Conservation (phyloP, 768 basidiomycete genomes). For the Suillus plorans region DNA sequence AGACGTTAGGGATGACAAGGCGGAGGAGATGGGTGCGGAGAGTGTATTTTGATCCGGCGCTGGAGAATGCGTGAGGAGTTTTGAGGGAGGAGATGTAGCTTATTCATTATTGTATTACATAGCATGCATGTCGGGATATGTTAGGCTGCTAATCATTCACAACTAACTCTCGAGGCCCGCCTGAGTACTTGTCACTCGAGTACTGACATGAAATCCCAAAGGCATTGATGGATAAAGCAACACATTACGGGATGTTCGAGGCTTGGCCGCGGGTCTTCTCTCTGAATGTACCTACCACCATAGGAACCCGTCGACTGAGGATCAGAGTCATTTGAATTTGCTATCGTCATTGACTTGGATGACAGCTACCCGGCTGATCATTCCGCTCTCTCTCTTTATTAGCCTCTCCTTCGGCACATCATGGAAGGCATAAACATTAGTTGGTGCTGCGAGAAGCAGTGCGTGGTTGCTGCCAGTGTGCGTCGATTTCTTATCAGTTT, state of each 20-base stretch:
- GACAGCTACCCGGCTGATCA: too few species aligned
- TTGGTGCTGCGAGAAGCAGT: too few species aligned
- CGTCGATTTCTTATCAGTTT: too few species aligned
- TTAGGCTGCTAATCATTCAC: not conserved
- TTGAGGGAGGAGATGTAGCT: not conserved
- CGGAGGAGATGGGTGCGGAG: conserved; percentile 55
- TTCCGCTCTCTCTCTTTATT: too few species aligned
- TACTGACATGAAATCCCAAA: not conserved
- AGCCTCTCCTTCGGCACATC: too few species aligned
- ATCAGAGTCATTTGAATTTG: not conserved
- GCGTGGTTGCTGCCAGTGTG: too few species aligned
- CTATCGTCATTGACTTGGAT: too few species aligned
- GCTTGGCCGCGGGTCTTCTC: not conserved
- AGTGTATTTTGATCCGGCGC: not conserved
- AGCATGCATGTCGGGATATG: not conserved
- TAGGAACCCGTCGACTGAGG: not conserved
- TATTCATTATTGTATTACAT: not conserved
- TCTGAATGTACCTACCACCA: not conserved
- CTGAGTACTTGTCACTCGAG: not conserved
- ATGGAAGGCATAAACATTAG: too few species aligned
- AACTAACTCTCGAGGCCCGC: not conserved
- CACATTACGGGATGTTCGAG: not conserved
- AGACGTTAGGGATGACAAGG: conserved; percentile 54
- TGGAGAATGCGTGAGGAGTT: not conserved
- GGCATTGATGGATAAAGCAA: not conserved